Base-by-base conservation (phyloP, 1,139 yeast genomes). In the Sugiyamaella grinbergsii region DNA sequence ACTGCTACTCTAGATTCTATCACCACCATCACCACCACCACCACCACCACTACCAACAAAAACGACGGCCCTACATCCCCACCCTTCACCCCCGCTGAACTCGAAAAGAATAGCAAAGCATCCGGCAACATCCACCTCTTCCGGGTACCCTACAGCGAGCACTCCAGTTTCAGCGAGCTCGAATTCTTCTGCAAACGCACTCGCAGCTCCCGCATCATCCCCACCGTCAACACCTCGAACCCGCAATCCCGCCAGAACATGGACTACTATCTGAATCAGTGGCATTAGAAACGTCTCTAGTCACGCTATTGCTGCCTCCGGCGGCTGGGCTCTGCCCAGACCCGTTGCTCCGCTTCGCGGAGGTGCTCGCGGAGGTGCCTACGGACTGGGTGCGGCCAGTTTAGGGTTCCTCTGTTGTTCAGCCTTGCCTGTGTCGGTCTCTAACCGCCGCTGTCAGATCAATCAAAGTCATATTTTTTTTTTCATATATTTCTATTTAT, bases 101-200 rank as follows among this genome's bases (percentile, higher is more conserved):
- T 74, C 40, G 54, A 57, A 39, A 53, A 50, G 28, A 49, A 54
- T 42, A 75, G 75, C 37, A 71, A 65, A 16, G 47, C 60, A 4
- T 48, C 55, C 31, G 59, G 61, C 29, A 51, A 42, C 31, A 58
- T 71, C 54, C 77, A 83, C 48, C 71, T 82, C 0, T 82, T 82
- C 61, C 70, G 80, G 31, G 77, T 91, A 0, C 98, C 98, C 0
- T 93, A 93, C 63, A 85, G 95, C 61, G 98, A 93, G 64, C 98
- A 93, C 69, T 89, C 96, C 11, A 87, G 95, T 47, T 91, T 82
- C 62, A 72, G 86, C 42, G 98, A 93, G 62, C 73, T 93, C 45
- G 75, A 83, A 6, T 76, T 77, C 55, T 87, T 91, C 62, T 79
- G 83, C 31, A 71, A 77, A 1, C 71, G 75, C 32, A 63, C 87